Evolutionary conservation across 1,139 yeast genomes (phyloP), one percentile per base, ranked within the genome.

Genomic region (Suhomyces wounanorum): DNA sequence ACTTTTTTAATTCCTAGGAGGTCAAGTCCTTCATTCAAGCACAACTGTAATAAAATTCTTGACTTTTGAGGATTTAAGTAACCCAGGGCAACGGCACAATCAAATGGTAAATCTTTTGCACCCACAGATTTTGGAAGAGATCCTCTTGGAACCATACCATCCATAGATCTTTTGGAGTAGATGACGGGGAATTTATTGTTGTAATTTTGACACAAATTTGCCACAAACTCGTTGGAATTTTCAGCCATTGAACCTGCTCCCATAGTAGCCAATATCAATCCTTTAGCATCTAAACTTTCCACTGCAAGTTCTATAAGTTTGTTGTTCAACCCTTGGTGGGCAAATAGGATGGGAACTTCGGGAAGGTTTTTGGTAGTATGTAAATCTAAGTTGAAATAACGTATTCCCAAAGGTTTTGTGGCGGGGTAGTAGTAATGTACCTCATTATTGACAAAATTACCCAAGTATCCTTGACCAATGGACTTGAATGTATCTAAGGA

Each of bases 171-270:
- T 60, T 84, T 84, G 35, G 88, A 82, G 61, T 82, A 84, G 1
- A 85, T 74, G 1, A 84, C 74, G 0, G 90, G 89, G 38, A 82
- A 69, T 40, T 68, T 66, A 43, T 69, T 64, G 16, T 55, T 50
- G 25, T 49, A 46, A 3, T 59, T 54, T 16, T 48, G 40, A 39
- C 59, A 53, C 23, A 60, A 46, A 13, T 55, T 46, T 1, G 63
- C 61, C 43, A 79, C 54, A 16, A 67, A 68, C 43, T 73, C 69
- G 57, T 81, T 82, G 2, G 86, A 81, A 14, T 62, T 65, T 13
- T 77, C 80, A 26, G 83, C 74, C 68, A 85, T 67, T 1, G 87
- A 81, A 0, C 90, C 90, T 0, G 89, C 88, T 36, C 90, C 90
- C 79, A 84, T 81, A 3, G 88, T 82, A 0, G 89, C 90, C 45